Conservation (phyloP, 441 rosid species). For the Francoa sonchifolia region DNA sequence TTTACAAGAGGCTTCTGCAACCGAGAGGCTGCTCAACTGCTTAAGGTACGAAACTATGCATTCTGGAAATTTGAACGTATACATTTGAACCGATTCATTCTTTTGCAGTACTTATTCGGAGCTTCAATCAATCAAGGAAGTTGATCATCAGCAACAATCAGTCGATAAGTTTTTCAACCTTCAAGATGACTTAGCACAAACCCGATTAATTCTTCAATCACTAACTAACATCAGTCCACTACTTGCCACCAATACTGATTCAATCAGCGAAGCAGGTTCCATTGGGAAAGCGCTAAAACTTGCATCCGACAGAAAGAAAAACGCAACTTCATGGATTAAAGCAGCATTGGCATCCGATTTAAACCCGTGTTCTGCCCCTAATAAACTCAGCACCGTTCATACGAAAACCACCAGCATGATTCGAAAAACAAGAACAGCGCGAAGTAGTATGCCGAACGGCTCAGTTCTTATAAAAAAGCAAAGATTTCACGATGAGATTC, state of each 20-base stretch:
- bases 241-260: constrained; percentile 11
- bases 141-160: constrained; percentile 27
- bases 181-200: constrained; percentile 43
- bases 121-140: constrained; percentile 25
- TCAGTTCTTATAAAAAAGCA: constrained; percentile 5
- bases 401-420: background rate
- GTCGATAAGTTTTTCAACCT: constrained; percentile 40
- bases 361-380: constrained; percentile 16
- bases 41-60: constrained; percentile 25
- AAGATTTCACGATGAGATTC: constrained; percentile 12
- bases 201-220: constrained; percentile 31
- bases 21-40: constrained; percentile 57
- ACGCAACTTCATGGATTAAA: constrained; percentile 46
- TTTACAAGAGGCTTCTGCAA: constrained; percentile 57
- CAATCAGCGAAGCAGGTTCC: constrained; percentile 6
- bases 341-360: constrained; percentile 56
- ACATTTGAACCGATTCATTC: background rate
- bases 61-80: too few species aligned
- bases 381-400: constrained; percentile 5
- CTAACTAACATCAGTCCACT: constrained; percentile 11
- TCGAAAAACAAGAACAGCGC: constrained; percentile 1
- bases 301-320: constrained; percentile 35
- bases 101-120: constrained; percentile 47
- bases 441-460: constrained; percentile 4
- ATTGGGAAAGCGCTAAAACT: constrained; percentile 17